Conservation (phyloP, 106 monocot genomes). For the Dendrobium nobile region DNA sequence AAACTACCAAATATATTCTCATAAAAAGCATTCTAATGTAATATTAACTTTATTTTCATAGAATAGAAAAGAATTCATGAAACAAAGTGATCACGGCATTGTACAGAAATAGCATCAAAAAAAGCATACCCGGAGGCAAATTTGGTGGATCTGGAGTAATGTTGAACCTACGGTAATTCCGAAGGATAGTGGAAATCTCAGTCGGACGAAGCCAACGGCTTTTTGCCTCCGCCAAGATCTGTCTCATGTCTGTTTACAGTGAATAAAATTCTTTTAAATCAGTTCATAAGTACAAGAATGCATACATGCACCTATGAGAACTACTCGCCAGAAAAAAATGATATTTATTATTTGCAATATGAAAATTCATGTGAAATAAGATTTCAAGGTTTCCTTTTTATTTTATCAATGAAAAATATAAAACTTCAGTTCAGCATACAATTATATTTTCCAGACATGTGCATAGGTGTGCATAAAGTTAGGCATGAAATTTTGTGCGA, state of each 20-base stretch:
- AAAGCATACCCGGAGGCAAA: constrained; percentile 37
- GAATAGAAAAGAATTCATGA: not conserved
- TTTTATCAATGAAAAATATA: not conserved
- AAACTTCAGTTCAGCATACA: not conserved
- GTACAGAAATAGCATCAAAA: not conserved
- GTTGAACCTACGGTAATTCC: constrained; percentile 37
- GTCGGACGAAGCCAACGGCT: constrained; percentile 61
- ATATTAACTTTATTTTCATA: not conserved
- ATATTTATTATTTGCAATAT: not conserved
- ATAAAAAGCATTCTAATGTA: not conserved
- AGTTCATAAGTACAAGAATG: not conserved
- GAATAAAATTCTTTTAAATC: not conserved
- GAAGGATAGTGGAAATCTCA: constrained; percentile 61
- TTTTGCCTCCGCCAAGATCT: constrained; percentile 44
- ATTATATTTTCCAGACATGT: not conserved
- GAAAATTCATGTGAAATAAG: not conserved
- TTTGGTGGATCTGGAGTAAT: constrained; percentile 42
- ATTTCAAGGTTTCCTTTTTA: not conserved
- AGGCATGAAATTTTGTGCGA: not conserved
- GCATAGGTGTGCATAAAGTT: not conserved
- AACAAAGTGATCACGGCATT: not conserved
- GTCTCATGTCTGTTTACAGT: constrained; percentile 27
- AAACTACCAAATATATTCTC: not conserved
- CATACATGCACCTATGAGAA: not conserved
- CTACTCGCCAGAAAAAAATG: not conserved